These are phyloP conservation scores for Wallacemonas sp. DNA, from an alignment of 208 protist species.

Conservation along the genomic window DNA sequence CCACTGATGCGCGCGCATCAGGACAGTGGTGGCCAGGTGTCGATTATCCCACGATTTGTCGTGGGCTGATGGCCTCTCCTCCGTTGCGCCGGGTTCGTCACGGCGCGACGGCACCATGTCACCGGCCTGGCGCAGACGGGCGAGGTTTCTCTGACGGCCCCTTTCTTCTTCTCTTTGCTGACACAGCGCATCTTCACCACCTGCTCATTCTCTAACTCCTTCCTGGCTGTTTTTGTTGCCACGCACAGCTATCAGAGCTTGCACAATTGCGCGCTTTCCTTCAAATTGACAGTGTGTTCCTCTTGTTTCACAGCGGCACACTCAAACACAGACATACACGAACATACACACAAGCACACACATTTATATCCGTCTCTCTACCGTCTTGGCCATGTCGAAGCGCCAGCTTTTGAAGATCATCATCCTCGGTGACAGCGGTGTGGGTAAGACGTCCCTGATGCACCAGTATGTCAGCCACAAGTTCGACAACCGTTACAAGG, in stretches of 20 bases:
- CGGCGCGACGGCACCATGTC: too few species aligned
- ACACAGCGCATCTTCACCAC: background rate
- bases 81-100: background rate
- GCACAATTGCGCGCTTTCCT: background rate
- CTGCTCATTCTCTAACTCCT: background rate
- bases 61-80: background rate
- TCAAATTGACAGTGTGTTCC: background rate
- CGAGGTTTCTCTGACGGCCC: background rate
- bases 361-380: background rate
- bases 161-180: background rate
- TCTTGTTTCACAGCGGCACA: background rate
- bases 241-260: background rate
- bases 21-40: too few species aligned
- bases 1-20: too few species aligned
- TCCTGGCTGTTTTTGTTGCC: background rate
- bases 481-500: constrained; percentile 98
- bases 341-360: constrained; percentile 5
- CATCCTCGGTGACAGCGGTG: constrained; percentile 93
- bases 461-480: constrained; percentile 91
- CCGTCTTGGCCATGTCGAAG: constrained; percentile 21
- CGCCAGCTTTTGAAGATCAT: constrained; percentile 95
- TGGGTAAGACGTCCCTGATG: constrained; percentile 93
- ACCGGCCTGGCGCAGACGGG: too few species aligned
- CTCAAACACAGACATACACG: constrained; percentile 1
- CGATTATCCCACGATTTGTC: background rate